Conservation (phyloP, 139 green algal species). For the Chlorokybus atmophyticus region DNA sequence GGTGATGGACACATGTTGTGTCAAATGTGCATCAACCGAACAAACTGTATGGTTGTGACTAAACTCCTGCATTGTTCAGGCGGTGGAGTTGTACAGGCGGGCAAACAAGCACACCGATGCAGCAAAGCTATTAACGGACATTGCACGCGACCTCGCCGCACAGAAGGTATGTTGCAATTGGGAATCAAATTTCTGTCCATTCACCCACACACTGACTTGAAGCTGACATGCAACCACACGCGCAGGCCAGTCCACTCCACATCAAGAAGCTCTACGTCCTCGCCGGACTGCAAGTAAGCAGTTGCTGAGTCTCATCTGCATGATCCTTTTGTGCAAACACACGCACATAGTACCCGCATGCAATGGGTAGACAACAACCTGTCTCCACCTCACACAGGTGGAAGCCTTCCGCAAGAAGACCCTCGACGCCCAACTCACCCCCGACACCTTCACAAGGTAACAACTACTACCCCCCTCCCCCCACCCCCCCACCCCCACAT, state of each 20-base stretch:
- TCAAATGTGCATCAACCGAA: neutral
- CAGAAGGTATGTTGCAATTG: too few relatives aligned
- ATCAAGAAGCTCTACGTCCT: slow-evolving; percentile 77
- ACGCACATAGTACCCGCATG: too few relatives aligned
- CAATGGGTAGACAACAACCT: too few relatives aligned
- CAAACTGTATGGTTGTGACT: neutral
- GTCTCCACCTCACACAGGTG: too few relatives aligned
- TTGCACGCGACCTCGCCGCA: slow-evolving; percentile 23
- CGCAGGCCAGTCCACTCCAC: slow-evolving; percentile 41
- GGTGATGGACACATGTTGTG: neutral
- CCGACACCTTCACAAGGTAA: neutral
- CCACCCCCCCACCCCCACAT: neutral
- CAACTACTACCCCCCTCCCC: neutral
- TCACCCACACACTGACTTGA: neutral
- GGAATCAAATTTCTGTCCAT: too few relatives aligned
- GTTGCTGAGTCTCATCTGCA: too few relatives aligned
- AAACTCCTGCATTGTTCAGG: neutral
- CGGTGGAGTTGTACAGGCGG: slow-evolving; percentile 30
- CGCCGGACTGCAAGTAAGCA: slow-evolving; percentile 62
- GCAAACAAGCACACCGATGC: slow-evolving; percentile 51
- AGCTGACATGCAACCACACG: too few relatives aligned
- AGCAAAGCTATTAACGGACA: slow-evolving; percentile 42
- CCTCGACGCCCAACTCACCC: slow-evolving; percentile 31
- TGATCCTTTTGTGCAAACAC: too few relatives aligned
- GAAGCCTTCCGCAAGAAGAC: slow-evolving; percentile 42